These are phyloP conservation scores for Tulasnella sp. DNA, from an alignment of 768 basidiomycete species.

Conservation along the genomic window DNA sequence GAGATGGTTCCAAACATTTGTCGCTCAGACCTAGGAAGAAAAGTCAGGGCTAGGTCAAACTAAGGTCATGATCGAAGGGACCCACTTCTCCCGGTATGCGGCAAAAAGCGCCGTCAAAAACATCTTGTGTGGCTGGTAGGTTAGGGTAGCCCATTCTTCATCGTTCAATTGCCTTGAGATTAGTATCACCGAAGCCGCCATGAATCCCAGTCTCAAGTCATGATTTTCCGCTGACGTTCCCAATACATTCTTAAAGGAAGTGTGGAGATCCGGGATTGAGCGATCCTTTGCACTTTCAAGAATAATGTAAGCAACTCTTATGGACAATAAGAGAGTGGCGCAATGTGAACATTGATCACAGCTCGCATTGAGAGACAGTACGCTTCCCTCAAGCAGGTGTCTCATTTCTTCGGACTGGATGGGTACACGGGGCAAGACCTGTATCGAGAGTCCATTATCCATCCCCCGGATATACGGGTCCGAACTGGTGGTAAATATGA, in stretches of 20 bases:
- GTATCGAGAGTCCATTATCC: no score
- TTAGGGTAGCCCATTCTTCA: neutral
- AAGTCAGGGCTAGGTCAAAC: no score
- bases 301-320: neutral
- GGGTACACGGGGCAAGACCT: neutral
- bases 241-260: no score
- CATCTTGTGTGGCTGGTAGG: no score
- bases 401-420: neutral
- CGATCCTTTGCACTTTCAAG: neutral
- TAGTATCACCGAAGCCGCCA: no score
- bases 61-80: no score
- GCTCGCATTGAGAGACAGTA: neutral
- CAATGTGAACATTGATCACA: neutral
- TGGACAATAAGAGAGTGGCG: neutral
- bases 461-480: neutral
- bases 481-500: neutral
- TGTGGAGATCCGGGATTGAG: no score
- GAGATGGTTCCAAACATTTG: no score
- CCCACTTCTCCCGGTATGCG: neutral
- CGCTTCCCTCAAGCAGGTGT: neutral
- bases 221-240: no score
- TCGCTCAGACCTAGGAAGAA: no score
- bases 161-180: no score
- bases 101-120: neutral
- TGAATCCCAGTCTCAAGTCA: no score